Evolutionary conservation across 176 grass and related monocot genomes (phyloP), one percentile per base, ranked within the genome.

Genomic region (Thinopyrum elongatum): DNA sequence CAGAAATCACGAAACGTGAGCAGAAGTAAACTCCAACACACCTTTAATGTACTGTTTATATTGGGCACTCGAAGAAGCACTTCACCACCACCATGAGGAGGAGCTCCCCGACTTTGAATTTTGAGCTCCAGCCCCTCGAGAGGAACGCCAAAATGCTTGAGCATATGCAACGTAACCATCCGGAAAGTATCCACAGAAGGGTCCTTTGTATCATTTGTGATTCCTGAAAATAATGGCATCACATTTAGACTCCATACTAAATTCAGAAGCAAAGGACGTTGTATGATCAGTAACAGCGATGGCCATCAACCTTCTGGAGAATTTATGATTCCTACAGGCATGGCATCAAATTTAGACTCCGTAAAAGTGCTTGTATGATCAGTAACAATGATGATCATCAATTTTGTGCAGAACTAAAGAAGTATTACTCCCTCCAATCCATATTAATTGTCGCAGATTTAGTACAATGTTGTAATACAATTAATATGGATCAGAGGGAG

Each of bases 121-220:
- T 94, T 98, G 29, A 98, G 87, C 80, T 94, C 92, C 30, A 95
- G 73, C 22, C 90, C 96, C 49, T 98, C 93, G 49, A 98, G 70
- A 53, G 96, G 92, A 89, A 95, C 92, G 17, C 93, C 96, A 81
- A 98, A 98, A 36, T 69, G 83, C 88, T 95, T 94, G 14, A 98
- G 88, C 88, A 98, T 92, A 83, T 98, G 96, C 84, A 95, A 80
- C 29, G 96, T 95, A 25, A 86, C 90, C 76, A 89, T 91, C 58
- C 86, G 75, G 38, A 94, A 98, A 71, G 92, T 90, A 74, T 95
- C 96, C 21, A 95, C 86, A 49, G 91, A 94, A 62, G 92, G 90
- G 27, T 95, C 93, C 78, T 92, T 95, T 1, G 91, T 78, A 89
- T 98, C 92, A 82, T 98, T 98, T 10, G 96, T 98, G 79, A 98